Conservation (phyloP, 2,329 filamentous ascomycete species). For the Xylaria sp. region DNA sequence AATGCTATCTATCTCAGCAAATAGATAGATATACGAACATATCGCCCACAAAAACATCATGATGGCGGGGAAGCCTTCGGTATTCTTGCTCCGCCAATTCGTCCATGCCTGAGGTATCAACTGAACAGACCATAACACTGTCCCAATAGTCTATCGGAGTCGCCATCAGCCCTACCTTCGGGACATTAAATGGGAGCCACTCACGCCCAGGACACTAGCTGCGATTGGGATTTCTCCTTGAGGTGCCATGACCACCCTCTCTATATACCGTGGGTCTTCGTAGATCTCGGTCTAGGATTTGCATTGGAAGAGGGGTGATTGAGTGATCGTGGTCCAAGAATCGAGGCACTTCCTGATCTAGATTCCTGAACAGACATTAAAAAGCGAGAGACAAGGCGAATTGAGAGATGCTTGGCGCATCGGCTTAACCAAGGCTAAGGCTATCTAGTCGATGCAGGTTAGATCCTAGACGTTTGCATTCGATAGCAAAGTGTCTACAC, state of each 20-base stretch:
- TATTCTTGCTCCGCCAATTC: constrained; percentile 69
- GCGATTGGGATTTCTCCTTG: constrained; percentile 48
- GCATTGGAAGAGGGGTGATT: neutral
- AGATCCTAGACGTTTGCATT: no score
- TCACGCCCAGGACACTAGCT: constrained; percentile 54
- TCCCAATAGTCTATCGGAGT: constrained; percentile 46
- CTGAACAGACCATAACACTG: constrained; percentile 55
- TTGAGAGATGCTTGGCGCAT: neutral
- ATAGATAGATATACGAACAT: constrained; percentile 56
- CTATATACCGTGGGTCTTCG: neutral
- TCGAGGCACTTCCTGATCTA: neutral
- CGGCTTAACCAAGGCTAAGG: neutral
- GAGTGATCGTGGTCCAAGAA: neutral
- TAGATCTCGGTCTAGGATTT: neutral
- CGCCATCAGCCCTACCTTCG: constrained; percentile 16
- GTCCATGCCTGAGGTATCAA: constrained; percentile 63
- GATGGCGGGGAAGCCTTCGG: constrained; percentile 66
- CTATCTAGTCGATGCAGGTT: no score
- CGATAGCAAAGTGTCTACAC: no score
- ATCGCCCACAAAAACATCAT: constrained; percentile 74
- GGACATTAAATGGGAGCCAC: constrained; percentile 39
- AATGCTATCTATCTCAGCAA: no score
- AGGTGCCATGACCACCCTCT: constrained; percentile 42
- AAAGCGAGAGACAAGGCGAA: neutral
- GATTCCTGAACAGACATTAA: neutral